These are phyloP conservation scores for Pyrus pyrifolia DNA, from an alignment of 306 rosid genomes.

Conservation along the genomic window DNA sequence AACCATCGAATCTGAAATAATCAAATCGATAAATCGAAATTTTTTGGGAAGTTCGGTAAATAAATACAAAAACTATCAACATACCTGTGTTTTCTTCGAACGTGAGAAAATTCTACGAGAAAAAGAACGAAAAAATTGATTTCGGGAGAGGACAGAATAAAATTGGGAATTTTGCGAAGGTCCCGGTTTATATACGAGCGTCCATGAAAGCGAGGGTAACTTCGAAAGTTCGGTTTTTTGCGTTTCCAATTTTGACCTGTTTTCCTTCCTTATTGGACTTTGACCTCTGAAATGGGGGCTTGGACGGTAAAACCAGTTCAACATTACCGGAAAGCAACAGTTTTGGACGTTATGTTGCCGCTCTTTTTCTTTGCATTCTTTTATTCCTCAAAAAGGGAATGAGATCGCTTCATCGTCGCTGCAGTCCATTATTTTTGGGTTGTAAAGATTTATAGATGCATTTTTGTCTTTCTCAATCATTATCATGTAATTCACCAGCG, in stretches of 20 bases:
- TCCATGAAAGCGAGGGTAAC: background rate
- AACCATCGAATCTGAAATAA: background rate
- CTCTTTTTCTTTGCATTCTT: background rate
- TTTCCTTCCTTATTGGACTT: background rate
- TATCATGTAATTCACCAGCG: too few relatives aligned
- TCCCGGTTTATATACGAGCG: background rate
- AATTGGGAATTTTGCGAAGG: background rate
- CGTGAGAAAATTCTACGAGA: background rate
- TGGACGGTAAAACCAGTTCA: background rate
- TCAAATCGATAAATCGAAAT: background rate
- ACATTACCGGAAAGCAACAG: background rate
- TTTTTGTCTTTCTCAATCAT: accelerated
- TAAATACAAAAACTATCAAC: background rate
- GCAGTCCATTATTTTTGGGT: too few relatives aligned
- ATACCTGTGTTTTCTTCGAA: background rate
- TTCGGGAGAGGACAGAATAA: background rate
- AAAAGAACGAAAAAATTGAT: background rate
- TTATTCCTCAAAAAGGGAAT: too few relatives aligned
- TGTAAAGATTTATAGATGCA: accelerated
- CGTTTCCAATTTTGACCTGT: background rate
- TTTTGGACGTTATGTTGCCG: background rate
- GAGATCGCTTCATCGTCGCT: accelerated
- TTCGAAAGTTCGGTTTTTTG: background rate
- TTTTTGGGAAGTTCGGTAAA: background rate
- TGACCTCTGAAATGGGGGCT: background rate